These are phyloP conservation scores for Cladophialophora bantiana DNA, from an alignment of 2,329 filamentous ascomycete species.

Conservation along the genomic window DNA sequence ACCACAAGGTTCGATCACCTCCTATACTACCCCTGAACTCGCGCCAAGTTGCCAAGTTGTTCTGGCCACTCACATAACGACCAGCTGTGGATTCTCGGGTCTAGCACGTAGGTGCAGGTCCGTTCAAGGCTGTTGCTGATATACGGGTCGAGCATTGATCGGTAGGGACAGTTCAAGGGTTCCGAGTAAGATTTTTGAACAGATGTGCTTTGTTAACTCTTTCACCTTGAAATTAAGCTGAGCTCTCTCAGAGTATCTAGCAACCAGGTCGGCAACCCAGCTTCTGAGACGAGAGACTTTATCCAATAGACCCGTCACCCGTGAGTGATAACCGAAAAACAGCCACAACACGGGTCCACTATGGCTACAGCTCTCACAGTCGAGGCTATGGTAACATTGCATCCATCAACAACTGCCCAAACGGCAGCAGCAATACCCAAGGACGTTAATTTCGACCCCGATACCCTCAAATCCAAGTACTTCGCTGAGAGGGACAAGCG, in stretches of 20 bases:
- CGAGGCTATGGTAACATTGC: neutral
- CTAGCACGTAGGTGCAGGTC: neutral
- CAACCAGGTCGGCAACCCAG: neutral
- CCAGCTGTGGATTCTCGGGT: neutral
- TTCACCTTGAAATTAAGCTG: neutral
- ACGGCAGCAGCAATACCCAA: constrained; percentile 2
- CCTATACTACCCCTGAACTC: neutral
- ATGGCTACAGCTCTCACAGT: neutral
- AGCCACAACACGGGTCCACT: neutral
- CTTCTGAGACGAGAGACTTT: neutral
- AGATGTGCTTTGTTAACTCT: neutral
- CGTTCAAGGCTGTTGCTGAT: neutral
- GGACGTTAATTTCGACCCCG: constrained; percentile 25
- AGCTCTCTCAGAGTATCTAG: neutral
- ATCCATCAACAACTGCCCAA: neutral
- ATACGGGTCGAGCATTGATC: no score
- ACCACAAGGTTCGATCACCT: neutral
- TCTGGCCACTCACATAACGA: neutral
- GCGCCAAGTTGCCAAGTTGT: neutral
- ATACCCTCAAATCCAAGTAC: constrained; percentile 27
- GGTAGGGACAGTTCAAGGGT: neutral
- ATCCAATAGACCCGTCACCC: neutral
- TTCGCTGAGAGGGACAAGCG: constrained; percentile 28
- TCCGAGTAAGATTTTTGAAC: neutral
- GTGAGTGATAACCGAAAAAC: neutral